Base-by-base conservation (phyloP, 106 monocot genomes). In the Platanthera guangdongensis region DNA sequence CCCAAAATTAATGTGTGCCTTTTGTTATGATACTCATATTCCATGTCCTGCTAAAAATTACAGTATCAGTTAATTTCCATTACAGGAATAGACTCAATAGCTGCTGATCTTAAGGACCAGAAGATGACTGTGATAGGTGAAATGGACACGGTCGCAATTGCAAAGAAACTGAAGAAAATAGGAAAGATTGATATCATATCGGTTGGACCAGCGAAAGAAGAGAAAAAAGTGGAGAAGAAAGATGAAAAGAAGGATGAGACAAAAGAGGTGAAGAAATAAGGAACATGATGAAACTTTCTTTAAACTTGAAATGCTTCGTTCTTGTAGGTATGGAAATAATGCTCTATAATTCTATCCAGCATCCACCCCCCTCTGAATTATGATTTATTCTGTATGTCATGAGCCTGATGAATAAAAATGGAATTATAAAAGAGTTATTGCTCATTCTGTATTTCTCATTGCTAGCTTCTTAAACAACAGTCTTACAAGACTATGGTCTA, bases 121-220 rank as follows among this genome's bases (percentile, higher is more conserved):
- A 92, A 90, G 85, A 72, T 95, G 86, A 92, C 92, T 14, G 57
- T 92, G 70, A 82, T 90, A 9, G 95, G 95, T 0, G 85, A 85
- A 25, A 92, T 92, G 85, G 95, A 95, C 52, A 73, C 88, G 2
- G 64, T 92, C 13, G 86, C 85, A 57, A 82, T 95, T 39, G 92
- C 87, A 6, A 92, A 90, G 81, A 95, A 95, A 74, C 73, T 95
- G 74, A 95, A 89, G 83, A 95, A 92, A 48, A 50, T 92, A 15
- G 92, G 92, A 49, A 88, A 86, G 67, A 75, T 90, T 64, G 92
- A 92, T 25, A 88, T 92, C 14, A 13, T 95, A 14, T 86, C 90
- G 49, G 95, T 90, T 46, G 95, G 92, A 60, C 88, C 92, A 28
- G 90, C 92, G 16, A 95, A 95, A 76, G 88, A 92, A 80, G 95